Conservation (phyloP, 2,329 filamentous ascomycete species). For the Didymella lethalis region DNA sequence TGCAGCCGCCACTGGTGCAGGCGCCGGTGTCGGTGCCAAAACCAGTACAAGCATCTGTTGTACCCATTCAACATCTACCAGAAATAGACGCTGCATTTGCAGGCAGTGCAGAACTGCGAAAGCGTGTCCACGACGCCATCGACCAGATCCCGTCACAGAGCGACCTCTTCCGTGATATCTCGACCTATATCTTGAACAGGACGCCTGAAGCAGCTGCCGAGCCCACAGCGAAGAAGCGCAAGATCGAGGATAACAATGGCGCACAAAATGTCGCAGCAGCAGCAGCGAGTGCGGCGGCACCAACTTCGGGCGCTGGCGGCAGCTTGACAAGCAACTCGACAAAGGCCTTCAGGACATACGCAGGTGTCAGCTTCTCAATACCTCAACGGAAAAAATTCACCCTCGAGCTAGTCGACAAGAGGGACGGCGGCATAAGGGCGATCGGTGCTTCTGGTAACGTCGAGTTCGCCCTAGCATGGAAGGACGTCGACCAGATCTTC, state of each 20-base stretch:
- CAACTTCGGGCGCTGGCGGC: slow-evolving; percentile 10
- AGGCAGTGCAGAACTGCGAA: slow-evolving; percentile 46
- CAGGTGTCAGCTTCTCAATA: slow-evolving; percentile 67
- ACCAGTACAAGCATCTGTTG: slow-evolving; percentile 11
- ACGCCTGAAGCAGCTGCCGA: slow-evolving; percentile 33
- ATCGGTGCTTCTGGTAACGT: slow-evolving; percentile 61
- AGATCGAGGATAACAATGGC: slow-evolving; percentile 42
- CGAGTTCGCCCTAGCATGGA: slow-evolving; percentile 62
- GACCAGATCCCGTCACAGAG: slow-evolving; percentile 45
- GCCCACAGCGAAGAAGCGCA: slow-evolving; percentile 51
- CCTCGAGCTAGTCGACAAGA: slow-evolving; percentile 62
- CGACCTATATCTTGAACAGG: slow-evolving; percentile 44
- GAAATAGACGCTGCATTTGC: slow-evolving; percentile 49
- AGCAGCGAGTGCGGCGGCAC: not conserved
- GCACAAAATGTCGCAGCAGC: slow-evolving; percentile 25
- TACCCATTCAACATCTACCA: slow-evolving; percentile 27
- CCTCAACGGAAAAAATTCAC: slow-evolving; percentile 70
- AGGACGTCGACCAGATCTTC: slow-evolving; percentile 64
- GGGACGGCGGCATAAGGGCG: slow-evolving; percentile 56
- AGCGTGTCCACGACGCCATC: slow-evolving; percentile 50
- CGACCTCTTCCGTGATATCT: slow-evolving; percentile 49
- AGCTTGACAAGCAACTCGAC: slow-evolving; percentile 33
- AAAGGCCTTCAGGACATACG: slow-evolving; percentile 43
- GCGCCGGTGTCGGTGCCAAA: slow-evolving; percentile 9
- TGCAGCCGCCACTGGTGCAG: slow-evolving; percentile 17